Evolutionary conservation across 2,329 filamentous ascomycete genomes (phyloP), one percentile per base, ranked within the genome.

Genomic region (Pochonia chlamydosporia): DNA sequence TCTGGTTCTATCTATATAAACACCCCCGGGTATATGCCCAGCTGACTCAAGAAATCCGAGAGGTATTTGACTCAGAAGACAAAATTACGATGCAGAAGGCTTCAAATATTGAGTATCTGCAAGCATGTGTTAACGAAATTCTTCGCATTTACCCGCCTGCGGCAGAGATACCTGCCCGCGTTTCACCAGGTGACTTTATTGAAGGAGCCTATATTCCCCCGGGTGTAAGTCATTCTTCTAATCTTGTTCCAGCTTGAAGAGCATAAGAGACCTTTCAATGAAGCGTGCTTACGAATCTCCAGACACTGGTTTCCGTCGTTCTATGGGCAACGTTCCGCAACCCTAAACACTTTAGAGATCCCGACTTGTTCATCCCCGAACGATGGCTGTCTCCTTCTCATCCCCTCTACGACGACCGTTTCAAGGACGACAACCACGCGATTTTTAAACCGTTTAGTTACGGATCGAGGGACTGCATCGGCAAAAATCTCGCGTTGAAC

Each of bases 271-370:
- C n/a, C n/a, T n/a, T n/a, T n/a, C n/a, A n/a, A n/a, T 18, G 3
- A 8, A 18, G 16, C 14, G n/a, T 39, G 16, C 21, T 30, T 31
- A 21, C 16, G 3, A 40, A 3, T 8, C 25, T 6, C 5, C 14
- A 74, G 71, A 74, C 68, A 1, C 53, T 58, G 3, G 63, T 77
- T 0, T 62, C 65, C 1, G 61, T 75, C 1, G 64, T 67, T 37
- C 72, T 76, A 30, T 74, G 63, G 55, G 62, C 71, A 2, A 61
- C 70, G n/a, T 71, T 71, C 52, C 68, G 68, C 49, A 69, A 68
- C 43, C 60, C 66, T 2, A 55, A 59, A 9, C 63, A 74, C 53
- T 80, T 76, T 55, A 62, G 60, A 9, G 62, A 73, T 1, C 68
- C 76, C 0, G 59, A 69, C 20, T 56, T 55, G 0, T 81, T 70